Evolutionary conservation across 768 basidiomycete species (phyloP).

Genomic region (Boletus subcaerulescens): DNA sequence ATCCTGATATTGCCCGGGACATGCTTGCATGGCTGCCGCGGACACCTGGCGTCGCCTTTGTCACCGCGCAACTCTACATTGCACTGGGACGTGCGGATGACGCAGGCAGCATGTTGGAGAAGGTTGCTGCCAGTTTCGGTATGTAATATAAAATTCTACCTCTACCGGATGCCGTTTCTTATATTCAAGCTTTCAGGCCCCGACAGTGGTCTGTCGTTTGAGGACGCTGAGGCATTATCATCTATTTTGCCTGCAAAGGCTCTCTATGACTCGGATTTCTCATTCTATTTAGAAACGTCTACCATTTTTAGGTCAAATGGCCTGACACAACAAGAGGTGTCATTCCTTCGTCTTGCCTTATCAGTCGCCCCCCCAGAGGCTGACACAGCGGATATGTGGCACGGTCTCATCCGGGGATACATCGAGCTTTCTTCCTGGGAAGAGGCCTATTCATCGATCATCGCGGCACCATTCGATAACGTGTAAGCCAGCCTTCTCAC

Average conservation of each 20-base stretch:
- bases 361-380: constrained; percentile 54
- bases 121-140: constrained; percentile 76
- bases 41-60: constrained; percentile 72
- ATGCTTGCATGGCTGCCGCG: constrained; percentile 76
- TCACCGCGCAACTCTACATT: constrained; percentile 66
- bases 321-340: constrained; percentile 58
- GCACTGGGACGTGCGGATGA: constrained; percentile 68
- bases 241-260: constrained; percentile 58
- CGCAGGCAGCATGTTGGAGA: constrained; percentile 68
- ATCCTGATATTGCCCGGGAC: constrained; percentile 57
- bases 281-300: constrained; percentile 76
- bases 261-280: constrained; percentile 57
- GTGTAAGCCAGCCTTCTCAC: constrained; percentile 54
- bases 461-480: constrained; percentile 69
- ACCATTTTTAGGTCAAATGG: constrained; percentile 65
- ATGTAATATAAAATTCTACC: constrained; percentile 25
- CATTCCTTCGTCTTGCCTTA: constrained; percentile 78
- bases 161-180: neutral
- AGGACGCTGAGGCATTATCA: constrained; percentile 62
- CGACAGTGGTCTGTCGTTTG: constrained; percentile 48
- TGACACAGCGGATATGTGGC: constrained; percentile 74
- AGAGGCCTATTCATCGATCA: constrained; percentile 81
- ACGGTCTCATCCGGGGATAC: constrained; percentile 69
- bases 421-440: constrained; percentile 75
- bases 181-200: constrained; percentile 35